Base-by-base conservation (phyloP, 345 rosid species). In the Bruguiera parviflora region DNA sequence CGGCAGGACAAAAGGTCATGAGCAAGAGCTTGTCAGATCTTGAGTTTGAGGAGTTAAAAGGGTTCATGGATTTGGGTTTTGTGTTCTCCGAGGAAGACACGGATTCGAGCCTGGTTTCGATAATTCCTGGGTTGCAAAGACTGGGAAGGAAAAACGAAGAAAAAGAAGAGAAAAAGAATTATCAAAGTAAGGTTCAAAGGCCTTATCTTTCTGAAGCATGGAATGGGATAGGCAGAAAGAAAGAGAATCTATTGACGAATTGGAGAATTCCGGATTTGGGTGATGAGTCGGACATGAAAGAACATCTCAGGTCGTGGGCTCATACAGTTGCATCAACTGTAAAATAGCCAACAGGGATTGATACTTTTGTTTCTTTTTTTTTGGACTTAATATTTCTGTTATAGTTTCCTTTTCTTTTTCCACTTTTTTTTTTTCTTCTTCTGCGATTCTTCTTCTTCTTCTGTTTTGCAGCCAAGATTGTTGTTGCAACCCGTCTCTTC, bases 121-220 rank as follows among this genome's bases (percentile, higher is more conserved):
- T 93, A 62, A 74, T 91, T 73, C 98, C 96, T 0, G 98, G 94
- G 16, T 66, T 91, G 49, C 87, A 86, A 58, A 82, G 88, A 69
- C 59, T 87, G 57, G 84, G 88, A n/a, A 84, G 65, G 69, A 76
- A 75, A 18, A 78, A 68, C 2, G 73, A 46, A 11, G 79, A 79
- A 58, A 78, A 71, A 35, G 49, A 43, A 13, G 84, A 3, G 72
- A 46, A 11, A 77, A 78, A 58, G 80, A 71, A 20, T 77, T 8
- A 64, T 58, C 15, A 25, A 11, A 5, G 9, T 1, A 8, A 5
- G 29, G 53, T 58, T 31, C 69, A 28, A 33, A 89, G 97, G 74
- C 93, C 98, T 32, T 93, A 93, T 72, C 79, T 93, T 13, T 90
- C 93, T 3, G 97, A 90, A 80, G 87, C 96, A 24, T 92, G 98